These are phyloP conservation scores for Leishmania braziliensis DNA, from an alignment of 208 protist genomes.

Conservation along the genomic window DNA sequence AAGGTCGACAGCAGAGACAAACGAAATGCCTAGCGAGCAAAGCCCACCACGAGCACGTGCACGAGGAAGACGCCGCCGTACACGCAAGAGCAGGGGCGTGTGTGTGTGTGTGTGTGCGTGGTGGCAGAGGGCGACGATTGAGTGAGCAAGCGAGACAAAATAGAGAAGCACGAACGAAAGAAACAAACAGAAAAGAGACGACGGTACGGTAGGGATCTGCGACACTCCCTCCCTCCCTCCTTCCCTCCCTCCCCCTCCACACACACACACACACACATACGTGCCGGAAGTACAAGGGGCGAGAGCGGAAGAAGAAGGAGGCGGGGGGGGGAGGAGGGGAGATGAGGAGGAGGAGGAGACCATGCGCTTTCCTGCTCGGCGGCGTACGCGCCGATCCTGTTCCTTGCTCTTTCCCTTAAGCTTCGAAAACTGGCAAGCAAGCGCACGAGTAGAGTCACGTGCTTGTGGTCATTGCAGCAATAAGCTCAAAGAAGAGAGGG, in stretches of 20 bases:
- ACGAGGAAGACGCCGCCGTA: neutral
- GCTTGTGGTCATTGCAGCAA: neutral
- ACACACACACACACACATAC: conserved; percentile 19
- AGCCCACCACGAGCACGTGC: neutral
- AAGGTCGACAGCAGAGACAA: neutral
- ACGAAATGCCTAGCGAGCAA: no score
- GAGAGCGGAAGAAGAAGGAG: no score
- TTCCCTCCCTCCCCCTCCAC: neutral
- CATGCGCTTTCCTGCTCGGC: no score
- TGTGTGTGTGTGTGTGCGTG: conserved; percentile 20
- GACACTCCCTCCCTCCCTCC: neutral
- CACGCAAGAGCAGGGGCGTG: neutral
- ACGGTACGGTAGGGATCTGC: neutral
- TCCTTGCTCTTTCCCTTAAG: no score
- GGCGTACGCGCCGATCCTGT: no score
- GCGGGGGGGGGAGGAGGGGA: no score
- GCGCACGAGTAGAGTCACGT: no score
- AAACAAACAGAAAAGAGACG: neutral
- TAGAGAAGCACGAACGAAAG: neutral
- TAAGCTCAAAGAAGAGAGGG: neutral
- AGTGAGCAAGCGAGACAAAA: neutral
- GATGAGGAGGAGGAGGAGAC: no score
- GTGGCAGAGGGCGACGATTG: neutral
- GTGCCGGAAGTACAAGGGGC: neutral
- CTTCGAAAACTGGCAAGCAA: no score